Percentiles rank a stretch among this genome's conserved stretches.
These are phyloP conservation scores for Angomonas ambiguus DNA, from an alignment of 208 protist species.

Conservation along the genomic window DNA sequence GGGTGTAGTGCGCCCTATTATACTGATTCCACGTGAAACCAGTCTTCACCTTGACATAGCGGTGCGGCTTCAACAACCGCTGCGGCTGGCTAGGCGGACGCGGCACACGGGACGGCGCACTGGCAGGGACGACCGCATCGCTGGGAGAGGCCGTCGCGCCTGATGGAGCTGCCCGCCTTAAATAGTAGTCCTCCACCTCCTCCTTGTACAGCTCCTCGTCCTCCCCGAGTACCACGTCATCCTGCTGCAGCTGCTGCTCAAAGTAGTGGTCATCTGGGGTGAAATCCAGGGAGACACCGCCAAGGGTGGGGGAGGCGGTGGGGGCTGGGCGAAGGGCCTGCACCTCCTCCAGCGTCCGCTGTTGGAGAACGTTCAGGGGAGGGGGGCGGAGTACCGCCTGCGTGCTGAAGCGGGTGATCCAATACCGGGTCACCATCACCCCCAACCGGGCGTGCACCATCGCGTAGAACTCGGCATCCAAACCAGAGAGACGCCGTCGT, in stretches of 20 bases:
- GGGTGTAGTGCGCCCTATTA: conserved; percentile 99
- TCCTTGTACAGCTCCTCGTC: conserved; percentile 84
- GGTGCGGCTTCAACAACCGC: conserved; percentile 94
- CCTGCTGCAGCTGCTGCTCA: conserved; percentile 49
- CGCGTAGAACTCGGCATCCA: conserved; percentile 58
- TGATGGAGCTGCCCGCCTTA: conserved; percentile 6
- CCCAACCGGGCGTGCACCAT: conserved; percentile 83
- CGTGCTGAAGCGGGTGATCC: conserved; percentile 45
- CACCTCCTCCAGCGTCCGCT: conserved; percentile 33
- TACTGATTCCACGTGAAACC: conserved; percentile 98
- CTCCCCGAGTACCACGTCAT: conserved; percentile 64
- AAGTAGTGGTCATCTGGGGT: conserved; percentile 75
- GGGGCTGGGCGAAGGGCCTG: conserved; percentile 17
- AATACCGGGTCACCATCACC: conserved; percentile 67
- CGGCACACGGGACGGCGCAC: conserved; percentile 11
- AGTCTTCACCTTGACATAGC: conserved; percentile 98
- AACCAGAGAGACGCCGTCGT: conserved; percentile 20
- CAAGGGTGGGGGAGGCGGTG: conserved; percentile 10
- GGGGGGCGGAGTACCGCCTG: conserved; percentile 26
- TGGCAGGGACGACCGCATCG: conserved; percentile 4
- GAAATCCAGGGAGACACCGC: conserved; percentile 34
- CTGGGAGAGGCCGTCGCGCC: neutral
- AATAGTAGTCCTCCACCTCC: conserved; percentile 84
- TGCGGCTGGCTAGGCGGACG: conserved; percentile 9
- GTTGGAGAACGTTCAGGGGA: conserved; percentile 49